Base-by-base conservation (phyloP, 805 yeast species). In the Candida saitoana region DNA sequence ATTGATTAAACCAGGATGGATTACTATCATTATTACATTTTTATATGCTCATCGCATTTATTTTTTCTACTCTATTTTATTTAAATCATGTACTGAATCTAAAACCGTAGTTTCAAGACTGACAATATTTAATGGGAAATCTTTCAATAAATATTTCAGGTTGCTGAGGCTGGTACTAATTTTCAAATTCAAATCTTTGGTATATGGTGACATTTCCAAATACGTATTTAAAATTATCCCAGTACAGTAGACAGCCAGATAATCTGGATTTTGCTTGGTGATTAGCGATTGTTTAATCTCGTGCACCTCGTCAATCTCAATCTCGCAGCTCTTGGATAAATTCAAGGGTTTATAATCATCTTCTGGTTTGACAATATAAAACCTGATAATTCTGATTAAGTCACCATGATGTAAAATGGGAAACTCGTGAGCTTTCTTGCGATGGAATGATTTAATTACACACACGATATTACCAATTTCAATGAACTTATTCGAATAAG, bases 101-200 rank as follows among this genome's bases (percentile, higher is more conserved):
- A 63, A 44, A 3, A 64, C 47, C 2, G 67, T 63, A 2, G 66
- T 62, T 46, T 64, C 68, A 27, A 64, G 50, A 1, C 68, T 57
- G 16, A 63, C 59, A 11, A 51, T 31, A 9, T 38, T 38, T 32
- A 63, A 51, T 4, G 69, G 68, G 44, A 65, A 57, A 34, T 59
- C 65, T 42, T 53, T 56, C 25, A 60, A 37, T 11, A 56, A 35
- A 14, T 60, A 65, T 12, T 34, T 18, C 18, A 54, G 57, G 17
- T 33, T 15, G n/a, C 32, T 22, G 11, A 7, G 27, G 27, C 11
- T 36, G 18, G 51, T 47, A 27, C 50, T 59, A 12, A 58, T 17
- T 33, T 48, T 48, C 22, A 63, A 45, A 5, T 50, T 39, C 20
- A 54, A 39, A 39, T 36, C 40, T 32, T 41, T 40, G 3, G 42